phyloP scores from a whole-genome alignment of 257 asterid genomes.

The Nicotiana tomentosiformis region DNA sequence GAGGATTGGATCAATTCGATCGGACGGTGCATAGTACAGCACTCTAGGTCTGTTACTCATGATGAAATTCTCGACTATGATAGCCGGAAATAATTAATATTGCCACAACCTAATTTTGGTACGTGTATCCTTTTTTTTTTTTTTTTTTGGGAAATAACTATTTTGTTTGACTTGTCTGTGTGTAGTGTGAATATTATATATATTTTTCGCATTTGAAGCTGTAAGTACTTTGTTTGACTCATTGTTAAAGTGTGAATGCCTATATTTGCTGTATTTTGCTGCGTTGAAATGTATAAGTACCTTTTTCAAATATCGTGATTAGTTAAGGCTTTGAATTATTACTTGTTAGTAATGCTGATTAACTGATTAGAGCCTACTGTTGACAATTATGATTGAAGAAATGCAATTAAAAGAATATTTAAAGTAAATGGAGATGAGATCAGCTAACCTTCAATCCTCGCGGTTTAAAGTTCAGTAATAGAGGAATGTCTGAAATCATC shows the following conservation, averaged over 20 bases:
- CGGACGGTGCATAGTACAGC: conserved; percentile 86
- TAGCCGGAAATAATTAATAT: conserved; percentile 24
- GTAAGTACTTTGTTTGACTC: neutral
- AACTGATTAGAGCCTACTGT: no score
- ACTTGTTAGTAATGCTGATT: neutral
- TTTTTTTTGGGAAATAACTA: neutral
- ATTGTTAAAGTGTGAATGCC: neutral
- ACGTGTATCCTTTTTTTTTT: neutral
- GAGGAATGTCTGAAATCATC: neutral
- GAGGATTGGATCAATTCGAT: conserved; percentile 96
- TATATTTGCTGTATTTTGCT: no score
- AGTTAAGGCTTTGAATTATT: neutral
- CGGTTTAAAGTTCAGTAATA: neutral
- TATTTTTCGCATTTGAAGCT: neutral
- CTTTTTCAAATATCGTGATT: neutral
- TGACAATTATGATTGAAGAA: neutral
- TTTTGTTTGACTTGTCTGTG: neutral
- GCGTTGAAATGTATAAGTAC: no score
- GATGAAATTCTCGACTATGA: conserved; percentile 79
- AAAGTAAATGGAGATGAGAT: neutral
- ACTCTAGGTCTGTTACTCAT: conserved; percentile 80
- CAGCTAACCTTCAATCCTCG: neutral
- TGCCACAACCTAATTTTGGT: neutral
- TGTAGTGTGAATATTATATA: neutral
- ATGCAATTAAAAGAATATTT: neutral